Base-by-base conservation (phyloP, 1,284 basidiomycete species). In the Austroboletus olivaceoglutinosus region DNA sequence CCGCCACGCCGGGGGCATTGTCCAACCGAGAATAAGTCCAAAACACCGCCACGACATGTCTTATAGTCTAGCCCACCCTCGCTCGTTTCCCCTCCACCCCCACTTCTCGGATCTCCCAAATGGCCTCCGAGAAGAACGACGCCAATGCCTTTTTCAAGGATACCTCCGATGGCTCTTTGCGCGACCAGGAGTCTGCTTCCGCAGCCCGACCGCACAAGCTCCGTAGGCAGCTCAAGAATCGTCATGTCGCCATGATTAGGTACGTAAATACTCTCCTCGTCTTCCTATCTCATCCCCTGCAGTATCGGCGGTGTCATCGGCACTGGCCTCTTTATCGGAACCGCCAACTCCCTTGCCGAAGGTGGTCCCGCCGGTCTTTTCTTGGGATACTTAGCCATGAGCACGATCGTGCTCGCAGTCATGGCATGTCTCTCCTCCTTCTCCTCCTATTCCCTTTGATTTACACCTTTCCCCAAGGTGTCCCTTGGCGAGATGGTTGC, bases 231-330 rank as follows among this genome's bases (percentile, higher is more conserved):
- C 70, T 85, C 54, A 86, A 86, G 65, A 84, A 83, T 58, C 72
- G 84, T 6, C 83, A 86, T 65, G 74, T 86, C 48, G 81, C 84
- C 30, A 86, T 85, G 84, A 86, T 86, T 54, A 85, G 82, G 82
- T 81, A 52, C 33, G 12, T 12, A 5, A 10, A 5, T 34, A 10
- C 0, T 10, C 11, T 11, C 15, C 50, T 41, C 21, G 10, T 10
- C 10, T 18, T 33, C 13, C 19, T 19, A 4, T n/a, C 10, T 29
- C n/a, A 5, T 23, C 37, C 19, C 21, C 22, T n/a, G 41, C 19
- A 76, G 75, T 73, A 84, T 83, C 45, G 81, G 81, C 47, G 85
- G 87, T 71, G 88, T 90, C 52, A 89, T 90, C 57, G 88, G 87
- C 50, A 89, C 86, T 48, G 81, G 82, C 56, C 72, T 86, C 23